A percentile compares a stretch with the other conserved stretches of the same genome.
Conservation (phyloP, 345 rosid species). For the Crucihimalaya himalaica region DNA sequence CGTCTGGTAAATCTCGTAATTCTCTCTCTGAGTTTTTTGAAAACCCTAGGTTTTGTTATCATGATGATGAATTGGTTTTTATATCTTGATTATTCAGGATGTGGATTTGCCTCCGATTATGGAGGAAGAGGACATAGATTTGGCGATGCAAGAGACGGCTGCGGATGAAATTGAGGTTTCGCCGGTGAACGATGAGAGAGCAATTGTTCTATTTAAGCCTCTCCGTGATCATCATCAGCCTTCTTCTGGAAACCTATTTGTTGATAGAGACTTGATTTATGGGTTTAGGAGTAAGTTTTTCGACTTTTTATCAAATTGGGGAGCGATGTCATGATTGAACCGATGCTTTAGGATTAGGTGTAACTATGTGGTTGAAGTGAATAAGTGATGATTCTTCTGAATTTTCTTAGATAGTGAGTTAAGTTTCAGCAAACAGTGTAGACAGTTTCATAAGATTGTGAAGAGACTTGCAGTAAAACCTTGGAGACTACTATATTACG, state of each 20-base stretch:
- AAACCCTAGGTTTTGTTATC: background rate
- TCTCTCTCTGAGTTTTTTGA: background rate
- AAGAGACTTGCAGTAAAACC: background rate
- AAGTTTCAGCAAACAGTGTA: background rate
- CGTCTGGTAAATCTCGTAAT: constrained; percentile 65
- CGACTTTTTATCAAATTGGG: background rate
- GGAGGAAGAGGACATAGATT: constrained; percentile 53
- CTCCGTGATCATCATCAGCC: constrained; percentile 26
- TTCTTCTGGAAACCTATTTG: constrained; percentile 34
- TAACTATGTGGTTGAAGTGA: background rate
- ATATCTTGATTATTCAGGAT: constrained; percentile 38
- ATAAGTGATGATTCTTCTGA: background rate
- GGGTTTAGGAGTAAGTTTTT: constrained; percentile 56
- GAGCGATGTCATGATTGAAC: background rate
- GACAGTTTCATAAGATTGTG: background rate
- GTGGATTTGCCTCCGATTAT: constrained; percentile 59
- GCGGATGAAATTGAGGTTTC: background rate
- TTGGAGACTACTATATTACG: background rate
- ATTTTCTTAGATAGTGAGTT: background rate
- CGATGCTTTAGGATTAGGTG: background rate
- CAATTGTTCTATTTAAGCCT: constrained; percentile 71
- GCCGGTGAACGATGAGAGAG: constrained; percentile 55
- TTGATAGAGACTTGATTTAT: constrained; percentile 51
- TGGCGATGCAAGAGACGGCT: constrained; percentile 8
- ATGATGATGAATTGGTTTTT: background rate